phyloP scores from a whole-genome alignment of 495 filamentous ascomycete species.

The Bombardia bombarda region DNA sequence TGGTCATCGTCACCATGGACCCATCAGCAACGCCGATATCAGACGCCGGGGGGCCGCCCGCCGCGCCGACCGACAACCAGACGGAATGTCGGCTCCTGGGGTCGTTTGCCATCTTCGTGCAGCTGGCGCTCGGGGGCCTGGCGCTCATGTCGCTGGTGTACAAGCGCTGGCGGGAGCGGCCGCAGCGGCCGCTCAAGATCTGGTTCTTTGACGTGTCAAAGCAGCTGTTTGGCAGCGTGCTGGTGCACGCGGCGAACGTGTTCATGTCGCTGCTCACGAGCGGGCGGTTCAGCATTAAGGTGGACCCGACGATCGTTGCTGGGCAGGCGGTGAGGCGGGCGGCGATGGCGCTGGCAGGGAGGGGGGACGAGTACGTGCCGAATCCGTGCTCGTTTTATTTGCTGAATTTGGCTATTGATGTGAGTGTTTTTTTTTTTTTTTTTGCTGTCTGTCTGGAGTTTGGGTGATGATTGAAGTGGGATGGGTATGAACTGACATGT shows the following conservation, averaged over 20 bases:
- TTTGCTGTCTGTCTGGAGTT: no score
- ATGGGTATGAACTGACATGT: no score
- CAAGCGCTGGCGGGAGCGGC: conserved; percentile 86
- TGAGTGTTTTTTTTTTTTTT: no score
- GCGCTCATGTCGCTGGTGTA: conserved; percentile 81
- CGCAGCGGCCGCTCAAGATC: conserved; percentile 84
- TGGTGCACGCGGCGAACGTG: conserved; percentile 86
- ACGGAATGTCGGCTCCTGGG: conserved; percentile 80
- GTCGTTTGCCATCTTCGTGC: conserved; percentile 79
- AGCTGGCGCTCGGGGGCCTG: conserved; percentile 76
- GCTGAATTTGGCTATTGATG: conserved; percentile 89
- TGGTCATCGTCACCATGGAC: conserved; percentile 6
- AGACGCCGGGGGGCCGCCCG: conserved; percentile 22
- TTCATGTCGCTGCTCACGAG: conserved; percentile 92
- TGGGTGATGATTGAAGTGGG: no score
- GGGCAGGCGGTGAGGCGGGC: neutral
- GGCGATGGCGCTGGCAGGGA: conserved; percentile 2
- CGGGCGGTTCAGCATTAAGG: conserved; percentile 54
- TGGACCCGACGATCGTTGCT: conserved; percentile 35
- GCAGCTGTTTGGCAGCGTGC: conserved; percentile 88
- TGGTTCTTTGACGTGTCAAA: conserved; percentile 97
- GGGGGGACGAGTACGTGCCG: conserved; percentile 47
- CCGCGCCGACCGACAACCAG: conserved; percentile 11
- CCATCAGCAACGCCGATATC: conserved; percentile 14
- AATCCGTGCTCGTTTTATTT: conserved; percentile 97